Evolutionary conservation across 2,329 filamentous ascomycete species (phyloP).

Genomic region (Lasiodiplodia hormozganensis): DNA sequence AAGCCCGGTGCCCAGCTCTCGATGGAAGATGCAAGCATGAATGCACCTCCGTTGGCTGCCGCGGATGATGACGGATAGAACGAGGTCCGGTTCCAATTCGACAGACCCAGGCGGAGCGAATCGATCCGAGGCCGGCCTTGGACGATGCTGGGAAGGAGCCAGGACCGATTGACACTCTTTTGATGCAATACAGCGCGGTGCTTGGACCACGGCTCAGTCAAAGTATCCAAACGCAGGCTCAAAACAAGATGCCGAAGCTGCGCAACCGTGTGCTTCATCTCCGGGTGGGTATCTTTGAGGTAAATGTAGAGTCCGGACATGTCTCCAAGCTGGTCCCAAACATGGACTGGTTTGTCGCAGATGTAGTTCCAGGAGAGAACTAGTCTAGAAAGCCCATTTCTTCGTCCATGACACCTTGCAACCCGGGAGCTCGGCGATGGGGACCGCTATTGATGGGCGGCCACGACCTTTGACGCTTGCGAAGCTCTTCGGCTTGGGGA

Average conservation of each 20-base stretch:
- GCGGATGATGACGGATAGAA: background rate
- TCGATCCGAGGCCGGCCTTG: too few relatives aligned
- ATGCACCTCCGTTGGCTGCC: background rate
- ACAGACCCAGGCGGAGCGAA: background rate
- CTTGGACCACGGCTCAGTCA: background rate
- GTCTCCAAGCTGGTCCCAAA: background rate
- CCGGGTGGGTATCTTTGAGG: background rate
- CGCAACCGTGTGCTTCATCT: background rate
- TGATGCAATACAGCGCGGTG: background rate
- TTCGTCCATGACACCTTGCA: constrained; percentile 62
- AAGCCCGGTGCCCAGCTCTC: background rate
- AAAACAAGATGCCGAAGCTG: background rate
- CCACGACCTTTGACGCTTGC: constrained; percentile 54
- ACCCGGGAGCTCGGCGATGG: constrained; percentile 50
- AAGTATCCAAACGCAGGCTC: background rate
- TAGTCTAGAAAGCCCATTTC: constrained; percentile 64
- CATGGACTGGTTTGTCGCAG: background rate
- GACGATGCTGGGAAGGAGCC: background rate
- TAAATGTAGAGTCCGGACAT: background rate
- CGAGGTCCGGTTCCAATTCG: background rate
- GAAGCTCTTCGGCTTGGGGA: constrained; percentile 55
- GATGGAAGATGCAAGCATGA: background rate
- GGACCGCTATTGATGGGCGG: constrained; percentile 57
- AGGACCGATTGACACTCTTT: background rate
- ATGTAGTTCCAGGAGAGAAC: background rate